Conservation (phyloP, 2,329 filamentous ascomycete species). For the Botrytis pseudocinerea region DNA sequence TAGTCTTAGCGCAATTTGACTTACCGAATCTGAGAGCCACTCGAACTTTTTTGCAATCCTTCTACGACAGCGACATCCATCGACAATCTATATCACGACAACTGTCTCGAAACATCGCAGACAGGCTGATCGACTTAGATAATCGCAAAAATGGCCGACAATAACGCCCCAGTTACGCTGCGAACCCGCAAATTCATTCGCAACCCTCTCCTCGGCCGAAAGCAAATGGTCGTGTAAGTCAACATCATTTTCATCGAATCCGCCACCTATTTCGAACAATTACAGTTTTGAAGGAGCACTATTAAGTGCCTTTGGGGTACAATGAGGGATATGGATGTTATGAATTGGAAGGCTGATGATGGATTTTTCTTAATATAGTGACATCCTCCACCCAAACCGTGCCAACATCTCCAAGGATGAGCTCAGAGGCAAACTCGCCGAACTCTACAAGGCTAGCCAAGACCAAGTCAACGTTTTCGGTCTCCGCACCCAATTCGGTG, state of each 20-base stretch:
- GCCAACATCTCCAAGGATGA: constrained; percentile 99
- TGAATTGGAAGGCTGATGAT: constrained; percentile 29
- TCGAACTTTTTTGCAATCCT: constrained; percentile 29
- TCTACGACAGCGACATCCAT: constrained; percentile 37
- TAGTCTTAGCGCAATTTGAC: constrained; percentile 29
- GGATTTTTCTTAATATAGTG: constrained; percentile 59
- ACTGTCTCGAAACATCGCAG: constrained; percentile 38
- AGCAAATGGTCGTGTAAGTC: constrained; percentile 99
- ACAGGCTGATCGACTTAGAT: constrained; percentile 36
- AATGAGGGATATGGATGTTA: constrained; percentile 19
- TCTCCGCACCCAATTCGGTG: constrained; percentile 98
- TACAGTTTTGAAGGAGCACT: neutral
- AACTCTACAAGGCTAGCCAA: constrained; percentile 97
- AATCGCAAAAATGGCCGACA: constrained; percentile 83
- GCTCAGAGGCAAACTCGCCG: constrained; percentile 90
- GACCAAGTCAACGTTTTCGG: constrained; percentile 98
- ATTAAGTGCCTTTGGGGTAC: neutral
- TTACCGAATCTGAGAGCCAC: constrained; percentile 27
- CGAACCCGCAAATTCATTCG: constrained; percentile 99
- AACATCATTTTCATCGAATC: constrained; percentile 26
- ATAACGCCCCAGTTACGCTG: constrained; percentile 74
- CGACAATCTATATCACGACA: constrained; percentile 37
- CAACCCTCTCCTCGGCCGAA: constrained; percentile 97
- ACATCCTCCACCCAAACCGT: constrained; percentile 98
- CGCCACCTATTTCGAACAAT: constrained; percentile 23